Base-by-base conservation (phyloP, 805 yeast species). In the Diddensiella caesifluorescens region DNA sequence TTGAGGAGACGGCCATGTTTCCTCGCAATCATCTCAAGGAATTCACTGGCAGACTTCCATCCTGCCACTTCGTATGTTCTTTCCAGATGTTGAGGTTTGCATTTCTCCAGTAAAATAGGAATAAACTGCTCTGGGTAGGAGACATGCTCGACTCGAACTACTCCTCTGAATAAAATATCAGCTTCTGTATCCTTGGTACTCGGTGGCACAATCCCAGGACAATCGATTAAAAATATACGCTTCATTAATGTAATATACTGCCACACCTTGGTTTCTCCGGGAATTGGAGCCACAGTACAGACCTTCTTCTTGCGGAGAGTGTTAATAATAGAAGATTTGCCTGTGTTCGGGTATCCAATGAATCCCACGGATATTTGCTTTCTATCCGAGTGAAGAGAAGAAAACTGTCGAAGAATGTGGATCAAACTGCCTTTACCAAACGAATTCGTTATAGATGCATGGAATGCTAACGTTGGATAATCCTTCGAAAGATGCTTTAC, bases 201-300 rank as follows among this genome's bases (percentile, higher is more conserved):
- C 21, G 98, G 98, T 6, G 98, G 98, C 16, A 90, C 98, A 59
- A 90, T 90, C 67, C 98, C 98, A 2, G 98, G 98, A 71, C 98
- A 92, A 67, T 90, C 98, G 57, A 90, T 92, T 56, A 90, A 70
- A 66, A 89, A 90, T 39, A 90, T 90, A 52, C 90, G 77, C 72
- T 90, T 90, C 97, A 92, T 90, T 55, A 90, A 71, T 3, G 98
- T 89, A 56, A 90, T 89, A 69, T 90, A 90, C 70, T 90, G 98
- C 98, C 98, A 90, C 34, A 90, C 97, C 65, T 90, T 90, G 26
- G 98, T 90, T 62, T 90, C 98, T 63, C 98, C 98, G 22, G 98
- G 98, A 56, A 90, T 88, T 36, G 98, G 98, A 1, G 98, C 98
- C 36, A 90, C 97, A 34, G 75, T 80, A 69, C 97, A 92, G 35